phyloP scores from a whole-genome alignment of 2,329 filamentous ascomycete genomes.

The Clarireedia paspali region DNA sequence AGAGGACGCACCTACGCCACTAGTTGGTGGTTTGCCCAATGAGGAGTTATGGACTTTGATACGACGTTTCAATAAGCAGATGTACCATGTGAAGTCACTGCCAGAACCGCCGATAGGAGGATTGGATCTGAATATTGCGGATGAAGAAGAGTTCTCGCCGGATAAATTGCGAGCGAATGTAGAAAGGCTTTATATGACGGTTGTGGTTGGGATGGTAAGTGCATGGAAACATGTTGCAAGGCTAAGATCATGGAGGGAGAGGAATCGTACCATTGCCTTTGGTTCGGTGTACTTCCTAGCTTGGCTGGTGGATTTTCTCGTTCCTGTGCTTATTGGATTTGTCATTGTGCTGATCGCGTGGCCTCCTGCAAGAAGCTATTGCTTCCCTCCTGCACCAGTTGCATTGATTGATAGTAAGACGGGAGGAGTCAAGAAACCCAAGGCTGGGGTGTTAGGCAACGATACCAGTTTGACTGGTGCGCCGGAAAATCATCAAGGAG shows the following conservation, averaged over 20 bases:
- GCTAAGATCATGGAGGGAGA: conserved; percentile 73
- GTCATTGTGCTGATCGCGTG: conserved; percentile 60
- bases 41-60: conserved; percentile 59
- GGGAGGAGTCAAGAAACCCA: conserved; percentile 70
- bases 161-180: conserved; percentile 73
- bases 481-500: conserved; percentile 74
- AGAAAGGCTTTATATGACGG: conserved; percentile 75
- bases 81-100: conserved; percentile 62
- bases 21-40: conserved; percentile 54
- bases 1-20: conserved; percentile 43
- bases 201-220: conserved; percentile 58
- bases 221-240: conserved; percentile 68
- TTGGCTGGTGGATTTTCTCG: conserved; percentile 66
- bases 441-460: conserved; percentile 67
- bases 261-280: conserved; percentile 58
- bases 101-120: conserved; percentile 49
- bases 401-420: conserved; percentile 62
- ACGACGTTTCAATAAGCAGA: conserved; percentile 57
- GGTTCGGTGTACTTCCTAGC: conserved; percentile 48
- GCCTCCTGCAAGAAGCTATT: conserved; percentile 49
- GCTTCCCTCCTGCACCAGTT: conserved; percentile 74
- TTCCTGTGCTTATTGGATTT: conserved; percentile 51
- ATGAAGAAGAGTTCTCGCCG: conserved; percentile 77
- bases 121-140: conserved; percentile 72
- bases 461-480: conserved; percentile 73